Evolutionary conservation across 441 rosid genomes (phyloP), one percentile per base, ranked within the genome.

Genomic region (Erodium trifolium): DNA sequence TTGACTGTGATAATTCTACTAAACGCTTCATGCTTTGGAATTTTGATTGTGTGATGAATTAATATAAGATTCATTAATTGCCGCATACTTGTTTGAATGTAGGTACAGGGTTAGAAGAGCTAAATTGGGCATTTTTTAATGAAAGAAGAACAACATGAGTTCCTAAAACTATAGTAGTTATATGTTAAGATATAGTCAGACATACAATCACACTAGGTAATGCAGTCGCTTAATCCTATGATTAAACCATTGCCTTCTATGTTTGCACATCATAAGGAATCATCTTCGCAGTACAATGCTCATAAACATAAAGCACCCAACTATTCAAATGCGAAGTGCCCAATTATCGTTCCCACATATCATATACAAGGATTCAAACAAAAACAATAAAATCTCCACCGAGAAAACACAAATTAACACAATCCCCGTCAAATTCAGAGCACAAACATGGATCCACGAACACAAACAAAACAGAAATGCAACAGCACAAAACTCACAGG

Each of bases 401-500:
- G 7, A 55, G 0, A 62, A 19, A 57, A 29, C 65, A 62, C 2
- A 23, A 60, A 60, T 62, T 62, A 7, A 62, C 37, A 27, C 37
- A 62, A 62, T 27, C 31, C 65, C 14, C 65, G 35, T 23, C 2
- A 19, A 23, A 60, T 60, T 10, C 41, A 62, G 65, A 23, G 65
- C 65, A 62, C 37, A 62, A 62, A 29, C 37, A 29, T 31, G 27
- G 43, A 43, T 13, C 66, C 35, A 65, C 0, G 64, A 60, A 27
- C 34, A 47, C 64, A 19, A 0, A 12, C 41, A 34, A 68, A 19
- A 51, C 27, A 31, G 7, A 69, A 62, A 14, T 53, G 65, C 1
- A 43, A 35, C 67, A 37, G 59, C 65, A 49, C 57, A 9, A 47
- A 34, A 82, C 95, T 83, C 80, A 92, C 98, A 75, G 96, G 95